Evolutionary conservation across 805 yeast genomes (phyloP), one percentile per base, ranked within the genome.

Genomic region (Candida xiaguanensis): DNA sequence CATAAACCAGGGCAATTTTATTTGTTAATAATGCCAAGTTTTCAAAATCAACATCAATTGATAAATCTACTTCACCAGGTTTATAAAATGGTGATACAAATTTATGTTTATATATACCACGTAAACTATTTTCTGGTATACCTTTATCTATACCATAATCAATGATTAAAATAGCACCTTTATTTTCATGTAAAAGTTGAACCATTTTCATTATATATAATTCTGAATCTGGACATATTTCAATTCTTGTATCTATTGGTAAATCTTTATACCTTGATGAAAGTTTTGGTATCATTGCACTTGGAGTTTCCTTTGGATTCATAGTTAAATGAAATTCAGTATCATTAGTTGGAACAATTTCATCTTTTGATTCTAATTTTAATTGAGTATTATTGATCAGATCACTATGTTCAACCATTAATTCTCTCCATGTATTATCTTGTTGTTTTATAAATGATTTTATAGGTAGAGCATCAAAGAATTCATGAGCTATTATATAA

Each of bases 381-480:
- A 46, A 47, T 44, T 65, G 69, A 5, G 62, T 58, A 38, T 61
- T 61, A n/a, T 53, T 50, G 7, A 67, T 71, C 34, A 62, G 53
- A 5, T 61, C 53, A 23, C 63, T 61, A 41, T 63, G 75, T 55
- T 84, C 91, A 23, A 87, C 93, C 28, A 83, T 48, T 17, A 76
- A 67, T 53, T 87, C 95, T 47, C 90, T 66, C 95, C 95, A 87
- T 0, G 91, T 91, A 12, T 77, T 59, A 13, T 68, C 65, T 0
- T 82, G 78, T 45, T 72, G 74, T 38, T 73, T 70, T 9, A 31
- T 29, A 53, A 83, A 86, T 46, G 80, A 75, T 46, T 82, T 79
- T 17, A 87, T 79, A 0, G 95, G 95, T 40, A 87, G 63, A 0
- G 95, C 95, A 59, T 87, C 95, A 53, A 82, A 87, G 51, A 87